phyloP scores from a whole-genome alignment of 2,329 filamentous ascomycete species.

The Fusarium praegraminearum region DNA sequence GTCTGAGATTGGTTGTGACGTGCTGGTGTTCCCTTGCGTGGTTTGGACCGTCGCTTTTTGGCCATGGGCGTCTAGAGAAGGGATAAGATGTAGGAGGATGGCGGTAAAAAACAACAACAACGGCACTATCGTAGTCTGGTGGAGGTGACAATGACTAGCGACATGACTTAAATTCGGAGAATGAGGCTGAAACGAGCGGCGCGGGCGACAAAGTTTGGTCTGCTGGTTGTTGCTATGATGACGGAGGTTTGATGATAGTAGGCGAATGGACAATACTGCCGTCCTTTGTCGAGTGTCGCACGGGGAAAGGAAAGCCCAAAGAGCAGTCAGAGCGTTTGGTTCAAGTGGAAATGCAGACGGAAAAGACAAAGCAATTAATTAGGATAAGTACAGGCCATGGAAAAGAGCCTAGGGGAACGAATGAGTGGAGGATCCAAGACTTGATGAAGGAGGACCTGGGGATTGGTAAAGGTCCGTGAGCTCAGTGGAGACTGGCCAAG shows the following conservation, averaged over 20 bases:
- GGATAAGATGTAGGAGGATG: background rate
- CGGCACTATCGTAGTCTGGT: constrained; percentile 41
- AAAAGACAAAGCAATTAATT: constrained; percentile 23
- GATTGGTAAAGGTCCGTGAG: constrained; percentile 40
- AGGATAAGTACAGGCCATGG: constrained; percentile 8
- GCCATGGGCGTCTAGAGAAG: constrained; percentile 51
- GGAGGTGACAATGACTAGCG: constrained; percentile 26
- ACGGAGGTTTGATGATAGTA: constrained; percentile 1
- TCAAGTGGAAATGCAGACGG: constrained; percentile 6
- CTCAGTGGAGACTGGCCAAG: constrained; percentile 15
- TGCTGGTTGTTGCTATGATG: constrained; percentile 16
- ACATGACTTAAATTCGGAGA: constrained; percentile 41
- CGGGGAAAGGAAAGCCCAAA: background rate
- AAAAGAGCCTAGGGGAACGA: constrained; percentile 21
- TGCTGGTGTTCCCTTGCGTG: constrained; percentile 44
- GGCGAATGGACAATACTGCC: background rate
- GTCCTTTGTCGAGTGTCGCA: background rate
- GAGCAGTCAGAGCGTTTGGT: background rate
- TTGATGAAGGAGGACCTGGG: constrained; percentile 34
- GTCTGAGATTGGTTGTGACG: constrained; percentile 43
- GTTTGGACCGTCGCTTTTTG: constrained; percentile 50
- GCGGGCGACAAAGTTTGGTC: constrained; percentile 26
- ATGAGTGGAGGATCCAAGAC: constrained; percentile 28
- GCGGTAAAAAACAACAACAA: background rate
- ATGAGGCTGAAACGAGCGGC: constrained; percentile 34